Conservation (phyloP, 257 asterid species). For the Ocimum tenuiflorum region DNA sequence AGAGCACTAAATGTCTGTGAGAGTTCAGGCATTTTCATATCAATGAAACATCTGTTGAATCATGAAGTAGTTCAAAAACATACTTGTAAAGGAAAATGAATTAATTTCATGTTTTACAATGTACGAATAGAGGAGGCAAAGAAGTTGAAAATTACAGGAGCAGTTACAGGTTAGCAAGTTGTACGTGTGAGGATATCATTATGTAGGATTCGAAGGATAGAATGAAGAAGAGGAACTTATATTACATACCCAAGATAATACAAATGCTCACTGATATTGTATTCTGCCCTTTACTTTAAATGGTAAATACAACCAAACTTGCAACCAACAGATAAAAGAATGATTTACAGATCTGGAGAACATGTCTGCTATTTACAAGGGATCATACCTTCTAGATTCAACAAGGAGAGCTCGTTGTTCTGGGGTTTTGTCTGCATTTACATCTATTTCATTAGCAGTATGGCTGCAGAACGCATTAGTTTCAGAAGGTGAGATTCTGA, state of each 20-base stretch:
- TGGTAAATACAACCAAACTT: neutral
- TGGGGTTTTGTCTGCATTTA: conserved; percentile 36
- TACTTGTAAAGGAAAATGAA: neutral
- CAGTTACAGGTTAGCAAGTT: neutral
- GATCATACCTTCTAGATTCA: conserved; percentile 66
- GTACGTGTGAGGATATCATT: neutral
- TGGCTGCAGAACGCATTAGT: conserved; percentile 43
- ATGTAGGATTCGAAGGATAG: neutral
- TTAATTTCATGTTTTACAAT: neutral
- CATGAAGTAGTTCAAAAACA: neutral
- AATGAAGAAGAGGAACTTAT: neutral
- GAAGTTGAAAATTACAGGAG: neutral
- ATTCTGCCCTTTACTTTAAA: neutral
- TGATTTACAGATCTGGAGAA: conserved; percentile 2
- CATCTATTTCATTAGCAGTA: conserved; percentile 54
- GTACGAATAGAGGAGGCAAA: neutral
- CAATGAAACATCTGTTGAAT: neutral
- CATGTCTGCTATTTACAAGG: neutral
- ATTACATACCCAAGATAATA: neutral
- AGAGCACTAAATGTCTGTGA: neutral
- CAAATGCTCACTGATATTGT: neutral
- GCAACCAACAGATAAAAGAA: neutral
- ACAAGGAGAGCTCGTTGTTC: conserved; percentile 68
- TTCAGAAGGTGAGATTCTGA: conserved; percentile 2
- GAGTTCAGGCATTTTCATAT: neutral